These are phyloP conservation scores for Stylonectria norvegica DNA, from an alignment of 2,329 filamentous ascomycete species.

Conservation along the genomic window DNA sequence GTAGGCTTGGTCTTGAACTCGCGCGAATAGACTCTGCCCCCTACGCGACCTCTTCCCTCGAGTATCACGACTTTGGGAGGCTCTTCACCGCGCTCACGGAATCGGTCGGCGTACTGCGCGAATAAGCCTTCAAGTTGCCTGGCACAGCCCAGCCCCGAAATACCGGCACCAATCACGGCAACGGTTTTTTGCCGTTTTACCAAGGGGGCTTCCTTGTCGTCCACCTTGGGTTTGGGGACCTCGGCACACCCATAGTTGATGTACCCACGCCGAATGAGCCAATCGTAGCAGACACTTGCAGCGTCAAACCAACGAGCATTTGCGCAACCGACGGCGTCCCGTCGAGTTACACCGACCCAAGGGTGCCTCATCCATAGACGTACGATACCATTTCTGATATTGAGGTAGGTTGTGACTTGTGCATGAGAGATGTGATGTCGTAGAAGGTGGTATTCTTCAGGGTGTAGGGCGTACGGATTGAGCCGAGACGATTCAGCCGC, in stretches of 20 bases:
- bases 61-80: conserved; percentile 74
- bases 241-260: conserved; percentile 95
- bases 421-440: conserved; percentile 77
- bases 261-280: conserved; percentile 85
- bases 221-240: conserved; percentile 45
- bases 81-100: conserved; percentile 62
- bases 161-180: conserved; percentile 87
- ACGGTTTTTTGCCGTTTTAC: conserved; percentile 64
- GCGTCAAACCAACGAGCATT: conserved; percentile 86
- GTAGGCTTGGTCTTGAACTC: conserved; percentile 57
- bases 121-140: conserved; percentile 87
- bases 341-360: conserved; percentile 72
- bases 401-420: conserved; percentile 93
- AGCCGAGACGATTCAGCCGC: conserved; percentile 87
- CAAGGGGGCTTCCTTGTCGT: conserved; percentile 36
- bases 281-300: conserved; percentile 85
- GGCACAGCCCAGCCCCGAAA: conserved; percentile 88
- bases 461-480: conserved; percentile 83
- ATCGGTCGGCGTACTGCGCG: conserved; percentile 69
- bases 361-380: conserved; percentile 87
- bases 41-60: conserved; percentile 82
- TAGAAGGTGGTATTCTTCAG: conserved; percentile 77
- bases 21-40: conserved; percentile 89
- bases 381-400: conserved; percentile 91
- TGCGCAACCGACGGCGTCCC: conserved; percentile 88